Evolutionary conservation across 148 eudicot species (phyloP).

Genomic region (Camellia japonica): DNA sequence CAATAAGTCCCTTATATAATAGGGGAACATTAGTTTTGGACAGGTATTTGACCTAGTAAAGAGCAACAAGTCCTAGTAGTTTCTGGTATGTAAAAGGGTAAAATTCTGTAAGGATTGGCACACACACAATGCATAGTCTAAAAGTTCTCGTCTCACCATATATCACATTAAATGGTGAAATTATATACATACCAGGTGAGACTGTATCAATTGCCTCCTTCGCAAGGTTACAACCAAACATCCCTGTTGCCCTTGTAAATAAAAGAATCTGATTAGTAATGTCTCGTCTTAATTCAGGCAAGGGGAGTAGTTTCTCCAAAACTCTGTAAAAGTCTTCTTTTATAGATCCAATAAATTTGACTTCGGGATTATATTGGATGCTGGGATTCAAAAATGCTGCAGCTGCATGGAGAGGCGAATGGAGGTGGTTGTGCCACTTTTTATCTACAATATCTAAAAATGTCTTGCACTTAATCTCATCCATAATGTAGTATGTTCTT

Average conservation of each 20-base stretch:
- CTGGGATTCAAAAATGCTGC: slow-evolving; percentile 94
- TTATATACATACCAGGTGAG: slow-evolving; percentile 65
- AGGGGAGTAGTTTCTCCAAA: slow-evolving; percentile 83
- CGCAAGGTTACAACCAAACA: slow-evolving; percentile 95
- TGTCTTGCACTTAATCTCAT: slow-evolving; percentile 86
- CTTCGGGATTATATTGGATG: slow-evolving; percentile 89
- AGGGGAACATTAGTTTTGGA: too few relatives aligned
- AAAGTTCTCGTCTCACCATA: background rate
- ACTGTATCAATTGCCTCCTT: slow-evolving; percentile 90
- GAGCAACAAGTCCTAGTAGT: too few relatives aligned
- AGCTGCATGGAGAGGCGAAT: slow-evolving; percentile 89
- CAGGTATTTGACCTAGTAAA: too few relatives aligned
- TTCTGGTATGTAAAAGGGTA: too few relatives aligned
- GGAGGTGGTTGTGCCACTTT: slow-evolving; percentile 79
- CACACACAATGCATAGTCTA: background rate
- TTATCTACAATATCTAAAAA: slow-evolving; percentile 83
- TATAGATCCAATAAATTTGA: slow-evolving; percentile 69
- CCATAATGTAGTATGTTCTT: slow-evolving; percentile 93
- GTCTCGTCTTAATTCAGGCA: slow-evolving; percentile 82
- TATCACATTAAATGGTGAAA: background rate
- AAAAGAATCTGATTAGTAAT: slow-evolving; percentile 76
- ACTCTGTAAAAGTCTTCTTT: slow-evolving; percentile 86
- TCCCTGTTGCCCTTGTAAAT: slow-evolving; percentile 74
- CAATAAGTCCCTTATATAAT: too few relatives aligned
- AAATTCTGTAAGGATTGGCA: background rate